phyloP scores from a whole-genome alignment of 2,329 filamentous ascomycete species.

The Escovopsis sp. region DNA sequence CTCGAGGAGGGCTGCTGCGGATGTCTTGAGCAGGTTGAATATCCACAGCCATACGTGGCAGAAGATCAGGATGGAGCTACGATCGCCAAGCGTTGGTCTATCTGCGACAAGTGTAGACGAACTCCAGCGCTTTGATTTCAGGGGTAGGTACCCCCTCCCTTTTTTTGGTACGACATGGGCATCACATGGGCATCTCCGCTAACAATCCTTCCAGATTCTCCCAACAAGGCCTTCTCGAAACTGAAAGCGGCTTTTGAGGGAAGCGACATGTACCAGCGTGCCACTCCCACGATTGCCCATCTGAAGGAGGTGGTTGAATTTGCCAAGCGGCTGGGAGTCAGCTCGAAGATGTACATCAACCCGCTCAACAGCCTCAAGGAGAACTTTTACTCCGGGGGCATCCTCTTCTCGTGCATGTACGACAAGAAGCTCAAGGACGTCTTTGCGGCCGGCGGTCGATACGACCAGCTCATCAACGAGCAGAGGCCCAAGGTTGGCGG shows the following conservation, averaged over 20 bases:
- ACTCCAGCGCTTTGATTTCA: constrained; percentile 79
- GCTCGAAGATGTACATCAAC: constrained; percentile 66
- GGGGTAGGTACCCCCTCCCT: constrained; percentile 35
- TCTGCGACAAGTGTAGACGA: constrained; percentile 85
- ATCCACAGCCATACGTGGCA: constrained; percentile 68
- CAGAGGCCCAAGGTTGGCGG: constrained; percentile 56
- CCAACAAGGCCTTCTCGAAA: constrained; percentile 41
- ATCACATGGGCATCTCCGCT: constrained; percentile 4
- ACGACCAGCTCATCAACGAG: constrained; percentile 77
- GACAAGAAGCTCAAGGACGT: constrained; percentile 74
- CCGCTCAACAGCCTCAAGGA: constrained; percentile 83
- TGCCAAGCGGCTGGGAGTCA: constrained; percentile 58
- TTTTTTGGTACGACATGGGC: background rate
- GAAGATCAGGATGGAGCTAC: constrained; percentile 67
- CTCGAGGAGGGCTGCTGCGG: constrained; percentile 59
- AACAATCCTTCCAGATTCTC: constrained; percentile 27
- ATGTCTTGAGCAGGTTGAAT: constrained; percentile 76
- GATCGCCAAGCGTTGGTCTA: constrained; percentile 66
- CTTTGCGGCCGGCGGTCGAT: constrained; percentile 84
- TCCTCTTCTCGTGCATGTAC: constrained; percentile 82
- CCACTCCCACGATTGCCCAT: constrained; percentile 63
- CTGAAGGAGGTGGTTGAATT: constrained; percentile 66
- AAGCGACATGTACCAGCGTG: constrained; percentile 55
- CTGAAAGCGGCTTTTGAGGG: constrained; percentile 47
- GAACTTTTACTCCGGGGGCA: constrained; percentile 71